Evolutionary conservation across 225 moss, liverwort and hornwort species (phyloP).

Genomic region (Rhytidiadelphus loreus): DNA sequence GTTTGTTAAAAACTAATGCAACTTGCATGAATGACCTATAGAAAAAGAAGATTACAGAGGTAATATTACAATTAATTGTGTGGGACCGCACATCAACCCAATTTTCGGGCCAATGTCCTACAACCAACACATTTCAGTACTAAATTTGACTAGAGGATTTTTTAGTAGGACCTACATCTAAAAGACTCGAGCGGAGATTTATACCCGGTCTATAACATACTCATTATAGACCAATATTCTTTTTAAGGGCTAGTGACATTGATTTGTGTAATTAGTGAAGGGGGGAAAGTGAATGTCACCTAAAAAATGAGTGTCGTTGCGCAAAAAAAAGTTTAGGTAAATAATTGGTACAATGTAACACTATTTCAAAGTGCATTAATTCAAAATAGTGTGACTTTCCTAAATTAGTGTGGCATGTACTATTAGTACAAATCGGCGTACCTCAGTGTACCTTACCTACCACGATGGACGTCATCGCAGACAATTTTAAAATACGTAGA

Average conservation of each 20-base stretch:
- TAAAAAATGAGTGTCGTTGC: too few relatives aligned
- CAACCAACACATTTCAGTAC: not conserved
- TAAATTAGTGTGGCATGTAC: not conserved
- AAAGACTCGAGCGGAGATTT: rapidly evolving
- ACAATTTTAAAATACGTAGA: not conserved
- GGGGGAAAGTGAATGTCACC: rapidly evolving
- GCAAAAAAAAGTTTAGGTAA: not conserved
- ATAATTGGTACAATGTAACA: not conserved
- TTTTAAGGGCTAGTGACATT: not conserved
- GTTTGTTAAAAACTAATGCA: not conserved
- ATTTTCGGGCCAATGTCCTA: rapidly evolving
- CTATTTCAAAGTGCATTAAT: not conserved
- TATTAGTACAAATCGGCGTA: not conserved
- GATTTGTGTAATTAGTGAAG: not conserved
- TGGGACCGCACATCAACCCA: rapidly evolving
- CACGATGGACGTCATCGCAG: not conserved
- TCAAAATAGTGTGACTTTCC: not conserved
- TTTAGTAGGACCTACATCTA: rapidly evolving
- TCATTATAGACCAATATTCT: not conserved
- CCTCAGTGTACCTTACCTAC: not conserved
- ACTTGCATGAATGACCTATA: not conserved
- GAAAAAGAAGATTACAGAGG: not conserved
- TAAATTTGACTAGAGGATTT: not conserved
- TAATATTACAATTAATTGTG: too few relatives aligned
- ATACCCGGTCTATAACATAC: rapidly evolving